Evolutionary conservation across 1,284 basidiomycete genomes (phyloP).

Genomic region (Stygiomarasmius scandens): DNA sequence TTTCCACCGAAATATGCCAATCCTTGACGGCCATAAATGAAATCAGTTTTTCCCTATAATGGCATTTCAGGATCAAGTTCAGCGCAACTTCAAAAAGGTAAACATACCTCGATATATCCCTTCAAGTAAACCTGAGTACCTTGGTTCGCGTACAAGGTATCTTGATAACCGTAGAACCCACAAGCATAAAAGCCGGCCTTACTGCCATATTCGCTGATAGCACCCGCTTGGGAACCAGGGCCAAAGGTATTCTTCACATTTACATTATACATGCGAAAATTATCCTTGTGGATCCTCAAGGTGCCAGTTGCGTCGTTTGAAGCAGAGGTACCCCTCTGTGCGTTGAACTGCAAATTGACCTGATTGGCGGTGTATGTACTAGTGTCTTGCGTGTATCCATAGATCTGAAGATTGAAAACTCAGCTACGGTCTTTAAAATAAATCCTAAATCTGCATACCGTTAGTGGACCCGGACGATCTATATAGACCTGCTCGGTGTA

Average conservation of each 20-base stretch:
- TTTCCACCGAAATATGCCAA: conserved; percentile 50
- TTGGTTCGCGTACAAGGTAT: conserved; percentile 42
- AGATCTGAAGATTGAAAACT: conserved; percentile 37
- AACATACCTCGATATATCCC: conserved; percentile 47
- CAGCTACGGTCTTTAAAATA: neutral
- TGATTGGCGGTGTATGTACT: conserved; percentile 39
- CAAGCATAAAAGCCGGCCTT: conserved; percentile 55
- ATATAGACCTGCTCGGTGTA: conserved; percentile 58
- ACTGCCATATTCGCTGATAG: conserved; percentile 54
- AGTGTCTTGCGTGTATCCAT: conserved; percentile 47
- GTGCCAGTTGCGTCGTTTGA: conserved; percentile 60
- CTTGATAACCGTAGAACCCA: conserved; percentile 56
- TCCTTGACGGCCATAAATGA: conserved; percentile 51
- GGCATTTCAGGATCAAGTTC: neutral
- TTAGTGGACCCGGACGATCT: conserved; percentile 46
- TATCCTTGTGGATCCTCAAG: conserved; percentile 51
- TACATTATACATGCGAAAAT: conserved; percentile 58
- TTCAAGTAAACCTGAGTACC: conserved; percentile 53
- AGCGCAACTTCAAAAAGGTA: neutral
- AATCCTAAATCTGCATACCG: conserved; percentile 27
- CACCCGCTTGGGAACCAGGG: conserved; percentile 53
- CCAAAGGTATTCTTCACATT: conserved; percentile 59
- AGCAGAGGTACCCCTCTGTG: conserved; percentile 31
- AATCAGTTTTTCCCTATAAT: conserved; percentile 54
- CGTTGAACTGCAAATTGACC: conserved; percentile 40